Evolutionary conservation across 192 early-diverging fungal species (phyloP).

Genomic region (Coemansia sp.): DNA sequence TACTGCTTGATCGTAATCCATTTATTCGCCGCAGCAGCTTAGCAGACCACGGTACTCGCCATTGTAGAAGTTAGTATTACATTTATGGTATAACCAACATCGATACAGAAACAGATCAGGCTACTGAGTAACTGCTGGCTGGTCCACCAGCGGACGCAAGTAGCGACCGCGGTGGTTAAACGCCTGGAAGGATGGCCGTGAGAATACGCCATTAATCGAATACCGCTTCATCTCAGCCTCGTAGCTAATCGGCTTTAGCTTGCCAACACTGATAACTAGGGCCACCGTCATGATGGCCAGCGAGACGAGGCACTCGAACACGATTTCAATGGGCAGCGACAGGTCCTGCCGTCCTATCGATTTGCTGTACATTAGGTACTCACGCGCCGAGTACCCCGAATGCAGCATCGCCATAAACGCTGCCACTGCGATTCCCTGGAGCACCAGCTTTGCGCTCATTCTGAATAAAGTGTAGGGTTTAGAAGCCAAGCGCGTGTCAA

Average conservation of each 20-base stretch:
- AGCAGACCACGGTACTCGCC: no score
- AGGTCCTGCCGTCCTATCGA: conserved; percentile 44
- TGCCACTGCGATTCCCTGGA: conserved; percentile 37
- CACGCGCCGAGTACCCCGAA: conserved; percentile 50
- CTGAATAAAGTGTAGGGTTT: not conserved
- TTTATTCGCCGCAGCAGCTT: no score
- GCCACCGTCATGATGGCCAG: conserved; percentile 50
- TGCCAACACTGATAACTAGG: conserved; percentile 36
- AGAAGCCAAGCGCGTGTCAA: not conserved
- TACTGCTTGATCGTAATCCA: no score
- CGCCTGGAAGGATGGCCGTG: conserved; percentile 51
- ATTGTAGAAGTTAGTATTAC: no score
- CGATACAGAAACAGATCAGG: not conserved
- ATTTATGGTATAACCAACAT: no score
- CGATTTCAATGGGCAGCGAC: conserved; percentile 41
- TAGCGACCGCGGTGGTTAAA: conserved; percentile 52
- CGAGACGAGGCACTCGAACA: conserved; percentile 43
- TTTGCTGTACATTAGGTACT: conserved; percentile 49
- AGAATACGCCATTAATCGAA: conserved; percentile 50
- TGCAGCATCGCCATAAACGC: conserved; percentile 50
- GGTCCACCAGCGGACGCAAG: conserved; percentile 26
- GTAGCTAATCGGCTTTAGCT: conserved; percentile 50
- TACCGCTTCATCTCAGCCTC: conserved; percentile 57
- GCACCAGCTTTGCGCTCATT: conserved; percentile 5
- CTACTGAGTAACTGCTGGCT: conserved; percentile 9